Evolutionary conservation across 495 filamentous ascomycete genomes (phyloP).

Genomic region (Thermothielavioides terrestris): DNA sequence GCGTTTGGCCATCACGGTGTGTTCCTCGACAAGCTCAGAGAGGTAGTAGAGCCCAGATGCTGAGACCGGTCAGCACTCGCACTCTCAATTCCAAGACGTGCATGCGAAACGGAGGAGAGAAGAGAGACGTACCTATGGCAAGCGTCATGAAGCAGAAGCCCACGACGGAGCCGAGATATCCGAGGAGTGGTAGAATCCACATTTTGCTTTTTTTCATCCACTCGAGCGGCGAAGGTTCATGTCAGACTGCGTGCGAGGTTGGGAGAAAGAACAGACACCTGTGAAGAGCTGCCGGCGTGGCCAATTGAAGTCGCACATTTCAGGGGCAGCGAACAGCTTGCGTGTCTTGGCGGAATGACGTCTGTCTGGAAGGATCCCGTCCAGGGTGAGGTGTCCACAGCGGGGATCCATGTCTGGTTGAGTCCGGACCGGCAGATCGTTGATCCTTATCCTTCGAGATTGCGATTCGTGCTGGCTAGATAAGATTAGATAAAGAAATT

Average conservation of each 20-base stretch:
- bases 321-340: background rate
- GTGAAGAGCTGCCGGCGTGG: background rate
- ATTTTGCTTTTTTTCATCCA: slow-evolving; percentile 38
- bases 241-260: background rate
- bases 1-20: slow-evolving; percentile 83
- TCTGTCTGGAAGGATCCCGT: too few species aligned
- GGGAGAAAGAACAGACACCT: background rate
- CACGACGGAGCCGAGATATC: slow-evolving; percentile 77
- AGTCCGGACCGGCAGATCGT: slow-evolving; percentile 7
- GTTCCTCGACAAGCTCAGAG: slow-evolving; percentile 94
- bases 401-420: background rate
- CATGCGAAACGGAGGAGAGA: background rate
- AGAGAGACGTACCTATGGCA: slow-evolving; percentile 62
- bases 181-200: slow-evolving; percentile 87
- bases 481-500: slow-evolving; percentile 5
- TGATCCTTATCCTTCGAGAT: too few species aligned
- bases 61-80: slow-evolving; percentile 26
- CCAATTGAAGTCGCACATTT: slow-evolving; percentile 5
- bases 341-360: slow-evolving; percentile 9
- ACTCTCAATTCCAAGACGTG: background rate
- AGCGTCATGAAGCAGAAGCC: slow-evolving; percentile 91
- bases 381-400: too few species aligned
- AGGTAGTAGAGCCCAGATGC: slow-evolving; percentile 97
- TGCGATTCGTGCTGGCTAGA: too few species aligned
- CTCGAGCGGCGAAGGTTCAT: background rate